A percentile compares a stretch with the other conserved stretches of the same genome.
phyloP scores from a whole-genome alignment of 257 asterid species.

The Rauvolfia tetraphylla region DNA sequence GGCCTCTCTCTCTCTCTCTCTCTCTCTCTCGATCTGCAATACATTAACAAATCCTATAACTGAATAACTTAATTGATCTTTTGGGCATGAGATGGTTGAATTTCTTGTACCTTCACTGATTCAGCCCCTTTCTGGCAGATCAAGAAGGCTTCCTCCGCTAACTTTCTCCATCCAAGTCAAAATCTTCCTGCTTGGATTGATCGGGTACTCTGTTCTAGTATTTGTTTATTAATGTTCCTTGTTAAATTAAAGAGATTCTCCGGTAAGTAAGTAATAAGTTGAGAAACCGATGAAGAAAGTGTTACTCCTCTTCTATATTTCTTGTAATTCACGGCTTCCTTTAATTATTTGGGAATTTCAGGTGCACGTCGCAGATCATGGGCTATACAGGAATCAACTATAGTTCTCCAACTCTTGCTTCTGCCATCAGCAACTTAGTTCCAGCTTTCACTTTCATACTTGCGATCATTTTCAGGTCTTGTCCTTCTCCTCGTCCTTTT shows the following conservation, averaged over 20 bases:
- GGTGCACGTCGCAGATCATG: slow-evolving; percentile 30
- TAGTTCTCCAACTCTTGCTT: slow-evolving; percentile 77
- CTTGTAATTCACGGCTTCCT: not conserved
- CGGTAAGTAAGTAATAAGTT: too few relatives aligned
- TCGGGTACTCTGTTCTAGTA: slow-evolving; percentile 49
- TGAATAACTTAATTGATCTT: too few relatives aligned
- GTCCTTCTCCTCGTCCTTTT: not conserved
- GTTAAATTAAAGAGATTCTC: not conserved
- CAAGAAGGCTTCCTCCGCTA: slow-evolving; percentile 52
- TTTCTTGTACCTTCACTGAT: not conserved
- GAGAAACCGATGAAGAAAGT: not conserved
- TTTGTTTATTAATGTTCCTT: not conserved
- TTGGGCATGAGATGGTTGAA: not conserved
- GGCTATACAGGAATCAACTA: slow-evolving; percentile 49
- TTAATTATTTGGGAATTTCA: not conserved
- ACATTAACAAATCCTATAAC: not conserved
- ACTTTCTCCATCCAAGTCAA: slow-evolving; percentile 42
- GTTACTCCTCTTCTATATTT: not conserved
- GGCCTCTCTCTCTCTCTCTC: slow-evolving; percentile 23
- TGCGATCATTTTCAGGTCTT: slow-evolving; percentile 38
- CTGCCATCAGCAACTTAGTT: slow-evolving; percentile 68
- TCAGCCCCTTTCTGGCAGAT: slow-evolving; percentile 35
- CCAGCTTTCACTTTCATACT: slow-evolving; percentile 66
- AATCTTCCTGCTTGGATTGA: slow-evolving; percentile 63
- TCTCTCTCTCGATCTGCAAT: not conserved